Evolutionary conservation across 352 stramenopile species (phyloP).

Genomic region (Phytophthora brassicae): DNA sequence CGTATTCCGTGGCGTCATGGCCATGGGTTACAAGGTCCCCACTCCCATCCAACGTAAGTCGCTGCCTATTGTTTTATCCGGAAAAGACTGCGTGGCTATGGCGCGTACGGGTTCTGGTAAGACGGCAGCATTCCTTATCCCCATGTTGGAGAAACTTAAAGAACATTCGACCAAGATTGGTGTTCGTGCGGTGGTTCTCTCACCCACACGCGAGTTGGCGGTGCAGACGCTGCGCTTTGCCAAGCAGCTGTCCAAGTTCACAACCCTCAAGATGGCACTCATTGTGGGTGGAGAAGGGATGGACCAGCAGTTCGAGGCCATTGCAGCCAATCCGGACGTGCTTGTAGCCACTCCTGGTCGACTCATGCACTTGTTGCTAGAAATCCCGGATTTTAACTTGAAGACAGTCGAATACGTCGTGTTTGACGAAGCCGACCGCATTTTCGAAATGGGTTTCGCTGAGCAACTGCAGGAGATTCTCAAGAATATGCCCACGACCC

Average conservation of each 20-base stretch:
- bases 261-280: conserved; percentile 88
- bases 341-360: conserved; percentile 94
- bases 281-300: conserved; percentile 98
- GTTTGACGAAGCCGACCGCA: conserved; percentile 99
- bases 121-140: conserved; percentile 97
- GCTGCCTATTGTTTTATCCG: conserved; percentile 95
- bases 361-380: conserved; percentile 93
- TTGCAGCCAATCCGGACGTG: conserved; percentile 93
- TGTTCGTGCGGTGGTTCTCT: conserved; percentile 90
- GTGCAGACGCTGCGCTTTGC: conserved; percentile 95
- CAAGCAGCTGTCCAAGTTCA: conserved; percentile 92
- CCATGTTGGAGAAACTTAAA: conserved; percentile 97
- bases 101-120: conserved; percentile 98
- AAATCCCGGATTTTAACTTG: conserved; percentile 94
- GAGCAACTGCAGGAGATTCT: conserved; percentile 96
- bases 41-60: conserved; percentile 99
- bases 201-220: conserved; percentile 98
- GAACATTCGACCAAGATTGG: conserved; percentile 90
- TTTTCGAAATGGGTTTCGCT: conserved; percentile 99
- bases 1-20: conserved; percentile 88
- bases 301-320: conserved; percentile 97
- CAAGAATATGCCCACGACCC: conserved; percentile 84
- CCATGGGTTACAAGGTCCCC: conserved; percentile 96
- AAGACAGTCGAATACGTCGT: conserved; percentile 92
- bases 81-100: conserved; percentile 98